These are phyloP conservation scores for Sphaerulina musiva DNA, from an alignment of 2,329 filamentous ascomycete genomes.

Conservation along the genomic window DNA sequence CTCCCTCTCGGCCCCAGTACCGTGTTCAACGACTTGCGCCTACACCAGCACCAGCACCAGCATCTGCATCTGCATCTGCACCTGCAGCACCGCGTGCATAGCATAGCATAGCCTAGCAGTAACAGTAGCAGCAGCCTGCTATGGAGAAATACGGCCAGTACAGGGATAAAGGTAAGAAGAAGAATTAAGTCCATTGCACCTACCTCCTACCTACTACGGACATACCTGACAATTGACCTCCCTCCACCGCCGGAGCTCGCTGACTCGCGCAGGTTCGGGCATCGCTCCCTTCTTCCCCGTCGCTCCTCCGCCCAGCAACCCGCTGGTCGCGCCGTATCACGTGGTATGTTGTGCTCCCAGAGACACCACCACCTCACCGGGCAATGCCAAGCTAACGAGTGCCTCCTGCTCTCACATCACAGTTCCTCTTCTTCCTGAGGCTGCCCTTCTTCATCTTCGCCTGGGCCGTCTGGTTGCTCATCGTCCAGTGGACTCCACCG, in stretches of 20 bases:
- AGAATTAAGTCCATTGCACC: no score
- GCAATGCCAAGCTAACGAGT: not conserved
- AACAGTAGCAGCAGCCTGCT: not conserved
- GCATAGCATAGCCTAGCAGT: no score
- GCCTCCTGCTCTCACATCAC: slow-evolving; percentile 28
- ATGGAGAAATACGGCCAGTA: slow-evolving; percentile 98
- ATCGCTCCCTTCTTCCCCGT: slow-evolving; percentile 93
- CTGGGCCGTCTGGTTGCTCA: slow-evolving; percentile 29
- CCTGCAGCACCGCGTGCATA: no score
- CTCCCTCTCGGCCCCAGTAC: no score
- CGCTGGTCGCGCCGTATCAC: slow-evolving; percentile 49
- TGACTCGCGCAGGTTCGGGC: slow-evolving; percentile 64
- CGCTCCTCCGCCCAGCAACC: slow-evolving; percentile 57
- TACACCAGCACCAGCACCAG: no score
- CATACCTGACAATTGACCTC: not conserved
- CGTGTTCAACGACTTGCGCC: no score
- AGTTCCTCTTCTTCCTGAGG: slow-evolving; percentile 71
- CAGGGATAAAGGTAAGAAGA: slow-evolving; percentile 67
- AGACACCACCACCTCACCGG: not conserved
- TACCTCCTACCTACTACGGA: not conserved
- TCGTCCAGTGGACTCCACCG: slow-evolving; percentile 65
- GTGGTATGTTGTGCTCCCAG: slow-evolving; percentile 19
- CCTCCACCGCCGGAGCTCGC: not conserved
- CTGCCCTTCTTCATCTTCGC: slow-evolving; percentile 70
- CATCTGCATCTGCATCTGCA: no score